Conservation (phyloP, 768 basidiomycete genomes). For the Tremella yokohamensis region DNA sequence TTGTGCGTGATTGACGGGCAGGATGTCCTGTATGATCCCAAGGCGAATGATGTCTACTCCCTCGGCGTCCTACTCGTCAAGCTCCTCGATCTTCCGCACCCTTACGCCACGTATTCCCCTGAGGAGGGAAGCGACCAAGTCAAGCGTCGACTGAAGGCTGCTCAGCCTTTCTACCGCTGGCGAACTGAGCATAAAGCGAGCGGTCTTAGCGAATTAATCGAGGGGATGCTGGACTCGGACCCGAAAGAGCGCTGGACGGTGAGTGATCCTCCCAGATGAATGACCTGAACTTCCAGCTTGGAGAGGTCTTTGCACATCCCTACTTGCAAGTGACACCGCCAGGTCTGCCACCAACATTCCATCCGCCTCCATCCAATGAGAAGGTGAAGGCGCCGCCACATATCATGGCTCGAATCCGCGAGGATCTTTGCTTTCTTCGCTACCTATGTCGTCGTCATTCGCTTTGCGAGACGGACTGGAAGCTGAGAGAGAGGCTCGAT, state of each 20-base stretch:
- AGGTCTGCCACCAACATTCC: conserved; percentile 18
- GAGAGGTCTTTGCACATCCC: conserved; percentile 40
- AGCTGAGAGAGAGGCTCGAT: conserved; percentile 12
- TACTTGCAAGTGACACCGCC: conserved; percentile 19
- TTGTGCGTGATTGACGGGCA: background rate
- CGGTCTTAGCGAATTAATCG: conserved; percentile 28
- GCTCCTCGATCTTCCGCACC: conserved; percentile 32
- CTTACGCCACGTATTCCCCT: conserved; percentile 17
- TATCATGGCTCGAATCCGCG: conserved; percentile 10
- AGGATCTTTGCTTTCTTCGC: conserved; percentile 34
- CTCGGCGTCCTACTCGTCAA: conserved; percentile 46
- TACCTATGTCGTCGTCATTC: conserved; percentile 19
- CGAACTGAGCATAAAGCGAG: conserved; percentile 7
- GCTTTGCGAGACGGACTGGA: conserved; percentile 26
- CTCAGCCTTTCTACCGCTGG: conserved; percentile 12
- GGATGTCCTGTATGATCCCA: conserved; percentile 26
- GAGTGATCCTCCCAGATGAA: conserved; percentile 16
- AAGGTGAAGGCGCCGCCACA: background rate
- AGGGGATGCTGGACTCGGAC: conserved; percentile 35
- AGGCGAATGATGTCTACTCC: conserved; percentile 45
- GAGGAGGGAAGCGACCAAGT: conserved; percentile 32
- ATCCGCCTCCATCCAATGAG: conserved; percentile 12
- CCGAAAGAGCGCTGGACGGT: conserved; percentile 40
- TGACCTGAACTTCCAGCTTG: conserved; percentile 26
- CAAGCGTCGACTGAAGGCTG: conserved; percentile 28